Evolutionary conservation across 768 basidiomycete species (phyloP).

Genomic region (Suillus weaverae): DNA sequence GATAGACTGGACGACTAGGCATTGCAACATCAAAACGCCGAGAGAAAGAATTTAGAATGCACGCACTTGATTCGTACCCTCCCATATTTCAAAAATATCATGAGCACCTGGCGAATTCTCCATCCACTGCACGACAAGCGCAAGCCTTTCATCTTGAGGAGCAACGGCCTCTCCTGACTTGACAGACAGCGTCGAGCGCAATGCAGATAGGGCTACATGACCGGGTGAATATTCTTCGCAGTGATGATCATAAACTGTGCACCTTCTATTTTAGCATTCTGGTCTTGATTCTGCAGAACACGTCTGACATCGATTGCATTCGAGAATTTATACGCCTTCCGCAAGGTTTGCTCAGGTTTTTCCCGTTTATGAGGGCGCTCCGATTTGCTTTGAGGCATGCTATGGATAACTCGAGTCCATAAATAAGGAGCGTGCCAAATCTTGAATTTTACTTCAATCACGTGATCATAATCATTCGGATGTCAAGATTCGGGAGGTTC

Average conservation of each 20-base stretch:
- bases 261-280: conserved; percentile 25
- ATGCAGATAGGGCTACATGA: conserved; percentile 42
- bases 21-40: not conserved
- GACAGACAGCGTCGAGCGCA: conserved; percentile 65
- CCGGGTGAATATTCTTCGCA: not conserved
- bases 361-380: conserved; percentile 23
- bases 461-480: not conserved
- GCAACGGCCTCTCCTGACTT: conserved; percentile 49
- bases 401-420: not conserved
- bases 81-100: conserved; percentile 68
- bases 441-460: not conserved
- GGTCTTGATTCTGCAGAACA: conserved; percentile 19
- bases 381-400: conserved; percentile 18
- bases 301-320: conserved; percentile 25
- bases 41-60: not conserved
- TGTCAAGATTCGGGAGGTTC: too few species aligned
- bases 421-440: not conserved
- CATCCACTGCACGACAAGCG: conserved; percentile 64
- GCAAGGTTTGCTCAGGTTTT: conserved; percentile 17
- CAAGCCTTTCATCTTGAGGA: conserved; percentile 59
- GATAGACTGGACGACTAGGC: conserved; percentile 43
- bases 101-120: conserved; percentile 52
- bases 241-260: not conserved
- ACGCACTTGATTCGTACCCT: conserved; percentile 50
- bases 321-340: conserved; percentile 17